Percentiles rank a stretch among this genome's conserved stretches.
phyloP scores from a whole-genome alignment of 441 rosid species.

The Sinapis alba region DNA sequence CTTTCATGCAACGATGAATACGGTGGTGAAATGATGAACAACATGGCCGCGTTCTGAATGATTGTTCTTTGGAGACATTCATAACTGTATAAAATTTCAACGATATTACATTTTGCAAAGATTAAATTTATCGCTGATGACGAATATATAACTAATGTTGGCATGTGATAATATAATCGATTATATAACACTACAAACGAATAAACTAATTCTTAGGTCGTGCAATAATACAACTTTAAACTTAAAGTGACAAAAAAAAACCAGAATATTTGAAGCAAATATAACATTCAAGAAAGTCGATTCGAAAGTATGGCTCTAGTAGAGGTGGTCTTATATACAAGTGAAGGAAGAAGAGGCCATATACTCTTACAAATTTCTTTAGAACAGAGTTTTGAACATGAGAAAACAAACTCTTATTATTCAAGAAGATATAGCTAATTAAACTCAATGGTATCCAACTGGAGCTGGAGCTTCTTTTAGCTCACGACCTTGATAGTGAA shows the following conservation, averaged over 20 bases:
- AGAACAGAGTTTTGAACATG: neutral
- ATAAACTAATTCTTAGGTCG: neutral
- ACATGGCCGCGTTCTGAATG: neutral
- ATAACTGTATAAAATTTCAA: neutral
- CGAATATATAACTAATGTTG: neutral
- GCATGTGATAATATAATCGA: neutral
- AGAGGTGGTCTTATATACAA: constrained; percentile 11
- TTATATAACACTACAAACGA: neutral
- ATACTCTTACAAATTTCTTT: neutral
- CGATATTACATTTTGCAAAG: neutral
- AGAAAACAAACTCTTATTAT: neutral
- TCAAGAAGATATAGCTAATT: neutral
- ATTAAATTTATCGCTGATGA: neutral
- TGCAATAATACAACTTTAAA: neutral
- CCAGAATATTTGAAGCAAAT: neutral
- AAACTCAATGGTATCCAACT: neutral
- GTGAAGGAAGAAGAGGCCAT: neutral
- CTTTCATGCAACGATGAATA: neutral
- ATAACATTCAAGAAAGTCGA: constrained; percentile 3
- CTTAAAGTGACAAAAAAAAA: neutral
- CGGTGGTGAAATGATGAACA: neutral
- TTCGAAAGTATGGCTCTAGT: constrained; percentile 13
- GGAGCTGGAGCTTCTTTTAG: neutral
- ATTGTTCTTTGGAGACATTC: neutral
- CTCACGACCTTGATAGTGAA: constrained; percentile 4